A percentile compares a stretch with the other conserved stretches of the same genome.
Evolutionary conservation across 2,329 filamentous ascomycete genomes (phyloP).

Genomic region (Ceratocystis smalleyi): DNA sequence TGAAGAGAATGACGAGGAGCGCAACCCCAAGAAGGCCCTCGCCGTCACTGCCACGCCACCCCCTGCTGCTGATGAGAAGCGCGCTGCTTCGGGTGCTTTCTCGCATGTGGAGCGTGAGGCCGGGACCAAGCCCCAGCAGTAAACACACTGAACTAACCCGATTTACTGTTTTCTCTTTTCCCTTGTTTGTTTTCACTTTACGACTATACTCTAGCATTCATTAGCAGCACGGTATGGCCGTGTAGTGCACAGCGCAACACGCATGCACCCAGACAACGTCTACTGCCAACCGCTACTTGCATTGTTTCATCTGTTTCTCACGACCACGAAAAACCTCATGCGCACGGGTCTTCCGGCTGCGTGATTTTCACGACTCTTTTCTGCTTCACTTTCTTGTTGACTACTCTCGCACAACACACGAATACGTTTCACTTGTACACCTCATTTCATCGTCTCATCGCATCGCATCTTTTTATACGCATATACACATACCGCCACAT

Average conservation of each 20-base stretch:
- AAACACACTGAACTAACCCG: background rate
- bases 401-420: background rate
- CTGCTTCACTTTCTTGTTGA: background rate
- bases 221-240: background rate
- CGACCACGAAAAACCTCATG: background rate
- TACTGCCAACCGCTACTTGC: background rate
- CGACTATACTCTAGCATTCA: background rate
- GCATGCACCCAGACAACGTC: too few species aligned
- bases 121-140: background rate
- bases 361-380: background rate
- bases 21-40: background rate
- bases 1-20: constrained; percentile 8
- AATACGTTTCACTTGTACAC: background rate
- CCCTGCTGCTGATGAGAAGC: background rate
- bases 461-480: background rate
- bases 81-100: background rate
- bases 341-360: background rate
- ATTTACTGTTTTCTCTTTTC: background rate
- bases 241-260: background rate
- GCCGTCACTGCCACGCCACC: background rate
- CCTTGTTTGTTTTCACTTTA: background rate
- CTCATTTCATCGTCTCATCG: background rate
- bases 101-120: background rate
- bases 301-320: background rate
- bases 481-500: background rate